These are phyloP conservation scores for Celoporthe dispersa DNA, from an alignment of 2,329 filamentous ascomycete species.

Conservation along the genomic window DNA sequence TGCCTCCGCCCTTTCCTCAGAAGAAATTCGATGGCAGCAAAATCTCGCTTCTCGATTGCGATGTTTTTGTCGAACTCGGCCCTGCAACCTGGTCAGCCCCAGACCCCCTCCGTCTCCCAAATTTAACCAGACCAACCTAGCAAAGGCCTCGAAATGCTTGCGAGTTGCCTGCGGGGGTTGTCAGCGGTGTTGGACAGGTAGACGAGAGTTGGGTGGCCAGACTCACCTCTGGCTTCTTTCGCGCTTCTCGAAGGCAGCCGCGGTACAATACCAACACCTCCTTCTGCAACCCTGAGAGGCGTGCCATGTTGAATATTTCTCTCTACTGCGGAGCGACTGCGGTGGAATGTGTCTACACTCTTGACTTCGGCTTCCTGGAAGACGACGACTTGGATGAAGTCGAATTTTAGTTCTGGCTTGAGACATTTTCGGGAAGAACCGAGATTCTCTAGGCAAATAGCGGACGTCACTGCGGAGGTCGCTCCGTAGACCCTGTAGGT, in stretches of 20 bases:
- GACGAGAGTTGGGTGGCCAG: neutral
- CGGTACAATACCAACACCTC: constrained; percentile 88
- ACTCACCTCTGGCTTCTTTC: constrained; percentile 77
- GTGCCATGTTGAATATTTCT: constrained; percentile 41
- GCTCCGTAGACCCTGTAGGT: neutral
- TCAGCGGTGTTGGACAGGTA: neutral
- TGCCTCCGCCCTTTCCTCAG: constrained; percentile 81
- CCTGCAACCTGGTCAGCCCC: constrained; percentile 46
- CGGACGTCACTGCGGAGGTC: neutral
- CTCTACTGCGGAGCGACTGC: neutral
- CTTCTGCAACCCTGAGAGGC: constrained; percentile 84
- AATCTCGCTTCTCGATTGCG: constrained; percentile 78
- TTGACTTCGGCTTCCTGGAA: neutral
- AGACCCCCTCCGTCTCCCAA: constrained; percentile 14
- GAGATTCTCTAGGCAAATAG: neutral
- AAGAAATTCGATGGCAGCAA: constrained; percentile 82
- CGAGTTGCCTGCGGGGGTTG: constrained; percentile 53
- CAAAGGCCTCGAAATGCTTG: constrained; percentile 66
- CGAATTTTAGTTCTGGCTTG: neutral
- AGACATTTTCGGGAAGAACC: neutral
- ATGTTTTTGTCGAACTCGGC: constrained; percentile 76
- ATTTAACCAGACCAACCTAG: constrained; percentile 53
- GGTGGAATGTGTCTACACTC: neutral
- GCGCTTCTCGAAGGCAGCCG: constrained; percentile 78
- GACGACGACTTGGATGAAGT: neutral